A percentile compares a stretch with the other conserved stretches of the same genome.
These are phyloP conservation scores for Pichia sp. DNA, from an alignment of 1,139 yeast species.

Conservation along the genomic window DNA sequence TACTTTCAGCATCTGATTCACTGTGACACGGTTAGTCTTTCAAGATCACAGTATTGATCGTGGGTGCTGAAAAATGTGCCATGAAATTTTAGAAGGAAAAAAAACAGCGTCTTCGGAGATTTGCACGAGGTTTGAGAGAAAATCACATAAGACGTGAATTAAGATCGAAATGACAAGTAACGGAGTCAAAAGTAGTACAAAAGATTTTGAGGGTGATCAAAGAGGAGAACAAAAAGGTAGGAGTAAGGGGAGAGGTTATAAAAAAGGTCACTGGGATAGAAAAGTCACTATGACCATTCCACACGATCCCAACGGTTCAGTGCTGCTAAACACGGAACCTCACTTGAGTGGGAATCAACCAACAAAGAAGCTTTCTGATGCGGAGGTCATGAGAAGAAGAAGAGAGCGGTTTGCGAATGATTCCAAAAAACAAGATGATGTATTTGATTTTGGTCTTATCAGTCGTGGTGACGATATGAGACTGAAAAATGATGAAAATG, in stretches of 20 bases:
- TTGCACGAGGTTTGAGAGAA: too few relatives aligned
- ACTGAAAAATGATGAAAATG: constrained; percentile 36
- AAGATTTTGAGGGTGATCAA: too few relatives aligned
- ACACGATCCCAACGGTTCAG: neutral
- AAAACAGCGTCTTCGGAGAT: too few relatives aligned
- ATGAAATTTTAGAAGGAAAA: too few relatives aligned
- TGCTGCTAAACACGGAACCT: neutral
- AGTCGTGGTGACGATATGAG: constrained; percentile 53
- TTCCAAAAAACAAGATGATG: neutral
- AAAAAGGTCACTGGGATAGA: neutral
- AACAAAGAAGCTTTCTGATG: neutral
- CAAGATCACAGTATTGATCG: too few relatives aligned
- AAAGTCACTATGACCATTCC: neutral
- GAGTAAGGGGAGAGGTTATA: neutral
- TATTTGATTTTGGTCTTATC: constrained; percentile 37
- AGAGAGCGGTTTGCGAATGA: constrained; percentile 12
- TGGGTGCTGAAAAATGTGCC: too few relatives aligned
- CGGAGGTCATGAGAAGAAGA: constrained; percentile 13
- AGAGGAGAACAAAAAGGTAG: neutral
- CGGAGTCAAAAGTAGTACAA: too few relatives aligned
- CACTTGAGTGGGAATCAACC: neutral
- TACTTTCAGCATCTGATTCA: constrained; percentile 8
- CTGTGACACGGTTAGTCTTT: too few relatives aligned
- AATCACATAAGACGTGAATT: too few relatives aligned
- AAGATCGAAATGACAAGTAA: too few relatives aligned